These are phyloP conservation scores for Camptophora hylomeconis DNA, from an alignment of 2,329 filamentous ascomycete genomes.

Conservation along the genomic window DNA sequence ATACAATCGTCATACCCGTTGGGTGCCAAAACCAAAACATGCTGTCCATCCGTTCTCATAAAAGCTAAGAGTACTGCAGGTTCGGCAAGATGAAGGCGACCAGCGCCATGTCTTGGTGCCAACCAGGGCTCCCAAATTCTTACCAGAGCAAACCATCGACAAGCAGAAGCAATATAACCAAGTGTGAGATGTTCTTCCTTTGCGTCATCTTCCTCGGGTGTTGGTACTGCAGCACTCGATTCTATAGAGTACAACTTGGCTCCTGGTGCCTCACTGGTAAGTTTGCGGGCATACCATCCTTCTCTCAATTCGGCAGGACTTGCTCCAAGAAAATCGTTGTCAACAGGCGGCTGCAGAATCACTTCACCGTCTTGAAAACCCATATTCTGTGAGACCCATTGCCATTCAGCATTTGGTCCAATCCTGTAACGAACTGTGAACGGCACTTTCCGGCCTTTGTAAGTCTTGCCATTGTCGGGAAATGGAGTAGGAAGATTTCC, in stretches of 20 bases:
- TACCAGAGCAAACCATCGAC: conserved; percentile 70
- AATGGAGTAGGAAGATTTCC: conserved; percentile 16
- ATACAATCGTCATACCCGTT: conserved; percentile 61
- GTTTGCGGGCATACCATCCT: conserved; percentile 22
- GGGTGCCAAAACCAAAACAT: conserved; percentile 65
- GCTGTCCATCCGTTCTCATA: conserved; percentile 54
- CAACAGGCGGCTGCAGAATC: conserved; percentile 22
- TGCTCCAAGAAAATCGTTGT: conserved; percentile 13
- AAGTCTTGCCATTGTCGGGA: conserved; percentile 9
- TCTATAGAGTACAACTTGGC: conserved; percentile 27
- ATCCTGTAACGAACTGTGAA: conserved; percentile 34
- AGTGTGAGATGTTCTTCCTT: conserved; percentile 36
- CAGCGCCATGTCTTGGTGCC: conserved; percentile 69
- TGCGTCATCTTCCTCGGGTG: conserved; percentile 40
- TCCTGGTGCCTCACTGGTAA: conserved; percentile 28
- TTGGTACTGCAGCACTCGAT: conserved; percentile 31
- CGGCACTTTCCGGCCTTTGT: conserved; percentile 18
- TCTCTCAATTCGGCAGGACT: conserved; percentile 23
- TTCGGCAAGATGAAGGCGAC: conserved; percentile 55
- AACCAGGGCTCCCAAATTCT: conserved; percentile 69
- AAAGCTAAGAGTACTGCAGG: conserved; percentile 72
- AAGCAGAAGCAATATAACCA: conserved; percentile 36
- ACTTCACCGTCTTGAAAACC: conserved; percentile 28
- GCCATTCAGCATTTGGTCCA: conserved; percentile 25
- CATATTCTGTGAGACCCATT: conserved; percentile 31